Percentiles rank a stretch among this genome's conserved stretches.
Evolutionary conservation across 169 alveolate genomes (phyloP).

Genomic region (Eimeria sp.): DNA sequence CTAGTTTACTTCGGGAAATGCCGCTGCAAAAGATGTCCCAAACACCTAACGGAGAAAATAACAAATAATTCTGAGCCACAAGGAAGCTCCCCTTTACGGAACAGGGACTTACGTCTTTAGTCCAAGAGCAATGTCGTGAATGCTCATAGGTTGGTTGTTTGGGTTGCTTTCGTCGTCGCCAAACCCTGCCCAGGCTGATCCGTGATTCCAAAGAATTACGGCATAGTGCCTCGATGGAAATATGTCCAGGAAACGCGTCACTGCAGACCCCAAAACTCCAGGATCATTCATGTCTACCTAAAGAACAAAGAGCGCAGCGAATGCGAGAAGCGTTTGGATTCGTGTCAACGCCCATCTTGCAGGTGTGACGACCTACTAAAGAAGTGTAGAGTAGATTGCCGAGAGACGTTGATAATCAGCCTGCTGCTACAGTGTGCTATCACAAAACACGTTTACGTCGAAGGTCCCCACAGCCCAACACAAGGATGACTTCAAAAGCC

Average conservation of each 20-base stretch:
- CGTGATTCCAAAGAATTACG: conserved; percentile 88
- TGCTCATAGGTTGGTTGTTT: conserved; percentile 82
- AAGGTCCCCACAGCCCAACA: background rate
- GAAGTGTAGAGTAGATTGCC: background rate
- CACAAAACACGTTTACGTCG: background rate
- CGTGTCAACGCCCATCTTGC: background rate
- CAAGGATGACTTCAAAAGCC: background rate
- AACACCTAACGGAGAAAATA: background rate
- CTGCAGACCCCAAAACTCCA: conserved; percentile 77
- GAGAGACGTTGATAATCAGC: background rate
- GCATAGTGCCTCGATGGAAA: conserved; percentile 87
- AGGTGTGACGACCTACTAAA: background rate
- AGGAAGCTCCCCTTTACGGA: background rate
- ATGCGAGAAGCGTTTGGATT: background rate
- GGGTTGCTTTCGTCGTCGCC: conserved; percentile 88
- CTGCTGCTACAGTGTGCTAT: background rate
- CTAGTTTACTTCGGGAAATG: conserved; percentile 73
- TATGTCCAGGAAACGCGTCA: conserved; percentile 78
- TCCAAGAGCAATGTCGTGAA: conserved; percentile 80
- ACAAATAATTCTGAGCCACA: background rate
- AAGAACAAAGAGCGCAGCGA: background rate
- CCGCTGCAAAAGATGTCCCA: conserved; percentile 73
- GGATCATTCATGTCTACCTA: conserved; percentile 87
- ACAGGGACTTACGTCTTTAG: conserved; percentile 62
- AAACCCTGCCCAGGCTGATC: conserved; percentile 89